Base-by-base conservation (phyloP, 2,329 filamentous ascomycete genomes). In the Xylaria sp. region DNA sequence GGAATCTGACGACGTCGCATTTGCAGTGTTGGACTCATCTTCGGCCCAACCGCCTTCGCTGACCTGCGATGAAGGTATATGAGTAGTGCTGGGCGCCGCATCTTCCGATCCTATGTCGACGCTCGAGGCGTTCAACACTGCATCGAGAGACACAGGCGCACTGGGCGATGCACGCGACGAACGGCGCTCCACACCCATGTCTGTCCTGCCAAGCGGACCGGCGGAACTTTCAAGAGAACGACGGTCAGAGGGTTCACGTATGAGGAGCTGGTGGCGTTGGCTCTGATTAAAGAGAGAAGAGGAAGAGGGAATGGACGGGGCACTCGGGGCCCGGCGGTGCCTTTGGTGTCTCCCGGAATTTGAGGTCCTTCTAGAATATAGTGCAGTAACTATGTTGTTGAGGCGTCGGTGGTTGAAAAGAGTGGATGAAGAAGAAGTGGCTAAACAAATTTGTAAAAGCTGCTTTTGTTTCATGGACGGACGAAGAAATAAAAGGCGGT, bases 381-480 rank as follows among this genome's bases (percentile, higher is more conserved):
- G 64, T 69, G 72, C 62, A 60, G 62, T 66, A 58, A 75, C 71
- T 56, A 78, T 71, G 62, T 71, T 73, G 69, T 72, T 72, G 58
- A 78, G 62, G 28, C 72, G 74, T 56, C 70, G 74, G 64, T 77
- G 64, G 69, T 74, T 72, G 63, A 76, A 78, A 74, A 76, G 76
- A 76, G 75, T 69, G 74, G 74, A 74, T 69, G 75, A 78, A 72
- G 69, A 73, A 63, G 73, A 68, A 62, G 75, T 74, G 72, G 78
- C 69, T 54, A 77, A 75, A 68, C 73, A 78, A 73, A 79, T 76
- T 74, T 77, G 76, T 65, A 79, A 52, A 70, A 76, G 75, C 68
- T 72, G 74, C 67, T 67, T 70, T 54, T 74, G 72, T 76, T 75
- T 78, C 78, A 79, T 79, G 73, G 75, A 75, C 69, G 72, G 71